Base-by-base conservation (phyloP, 805 yeast genomes). In the Teunomyces stri region DNA sequence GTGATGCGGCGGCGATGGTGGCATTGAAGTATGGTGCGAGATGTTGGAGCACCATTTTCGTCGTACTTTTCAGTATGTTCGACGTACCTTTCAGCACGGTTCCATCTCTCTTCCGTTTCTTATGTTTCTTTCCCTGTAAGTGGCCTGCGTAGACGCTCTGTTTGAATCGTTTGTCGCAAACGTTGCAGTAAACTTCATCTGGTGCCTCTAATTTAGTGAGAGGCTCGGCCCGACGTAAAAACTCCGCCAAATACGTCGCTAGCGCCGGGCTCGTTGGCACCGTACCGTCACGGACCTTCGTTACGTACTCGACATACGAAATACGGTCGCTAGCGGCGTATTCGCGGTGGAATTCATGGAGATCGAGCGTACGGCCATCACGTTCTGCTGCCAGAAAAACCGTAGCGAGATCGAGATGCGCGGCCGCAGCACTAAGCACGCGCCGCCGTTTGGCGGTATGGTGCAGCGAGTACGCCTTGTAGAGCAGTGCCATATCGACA, bases 91-190 rank as follows among this genome's bases (percentile, higher is more conserved):
- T 20, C 5, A 27, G 27, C 13, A 11, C 36, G 11, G 28, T 20
- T 53, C 58, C 21, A 12, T 55, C 59, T 33, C 80, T 80, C 54
- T 81, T 59, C 33, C 80, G 80, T 54, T 81, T 84, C 47, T 74
- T 67, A 60, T 92, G 97, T 55, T 84, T 84, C 60, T 86, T 87
- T 1, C 96, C 96, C 1, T 57, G 50, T 21, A 89, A 63, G 70
- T 92, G 97, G 2, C 79, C 82, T 3, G 76, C 65, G 59, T 72
- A 90, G 0, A 87, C 94, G 0, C 89, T 66, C 22, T 68, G 68
- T 44, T 85, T 84, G 60, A 88, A 90, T 15, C 57, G 47, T 57
- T 80, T 85, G 25, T 78, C 72, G 60, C 97, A 92, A 0, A 77
- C 74, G 4, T 63, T 52, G 60, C 97, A 92, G 53, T 63, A 85